These are phyloP conservation scores for Penicillium occitanis DNA, from an alignment of 2,329 filamentous ascomycete species.

Conservation along the genomic window DNA sequence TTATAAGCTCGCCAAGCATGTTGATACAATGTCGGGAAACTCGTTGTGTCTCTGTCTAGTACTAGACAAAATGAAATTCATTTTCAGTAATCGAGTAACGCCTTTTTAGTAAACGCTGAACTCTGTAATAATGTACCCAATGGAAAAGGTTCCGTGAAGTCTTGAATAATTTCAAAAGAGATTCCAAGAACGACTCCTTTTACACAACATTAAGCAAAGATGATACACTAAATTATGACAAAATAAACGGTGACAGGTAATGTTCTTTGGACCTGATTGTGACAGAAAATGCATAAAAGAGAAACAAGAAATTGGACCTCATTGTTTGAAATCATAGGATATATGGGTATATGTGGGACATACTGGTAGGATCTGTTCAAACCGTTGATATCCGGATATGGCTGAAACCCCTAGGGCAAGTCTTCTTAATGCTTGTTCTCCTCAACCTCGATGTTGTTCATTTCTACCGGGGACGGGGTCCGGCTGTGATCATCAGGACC, in stretches of 20 bases:
- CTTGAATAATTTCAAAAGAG: background rate
- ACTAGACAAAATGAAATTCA: background rate
- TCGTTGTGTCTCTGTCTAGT: background rate
- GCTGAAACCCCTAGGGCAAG: background rate
- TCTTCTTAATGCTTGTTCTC: background rate
- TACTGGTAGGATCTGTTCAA: too few species aligned
- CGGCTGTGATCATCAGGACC: slow-evolving; percentile 14
- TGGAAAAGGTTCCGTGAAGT: background rate
- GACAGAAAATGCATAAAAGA: background rate
- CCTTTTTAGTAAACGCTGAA: background rate
- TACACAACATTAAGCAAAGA: background rate
- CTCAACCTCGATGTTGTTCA: slow-evolving; percentile 1
- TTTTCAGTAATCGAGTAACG: background rate
- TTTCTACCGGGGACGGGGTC: slow-evolving; percentile 17
- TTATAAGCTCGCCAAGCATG: background rate
- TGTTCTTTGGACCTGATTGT: background rate
- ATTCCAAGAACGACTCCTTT: background rate
- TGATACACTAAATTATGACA: background rate
- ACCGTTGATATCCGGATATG: too few species aligned
- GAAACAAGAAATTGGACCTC: background rate
- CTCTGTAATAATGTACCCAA: background rate
- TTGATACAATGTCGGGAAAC: background rate
- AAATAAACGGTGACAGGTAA: background rate
- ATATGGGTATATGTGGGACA: background rate
- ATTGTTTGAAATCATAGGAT: background rate